These are phyloP conservation scores for Russula foetens DNA, from an alignment of 768 basidiomycete species.

Conservation along the genomic window DNA sequence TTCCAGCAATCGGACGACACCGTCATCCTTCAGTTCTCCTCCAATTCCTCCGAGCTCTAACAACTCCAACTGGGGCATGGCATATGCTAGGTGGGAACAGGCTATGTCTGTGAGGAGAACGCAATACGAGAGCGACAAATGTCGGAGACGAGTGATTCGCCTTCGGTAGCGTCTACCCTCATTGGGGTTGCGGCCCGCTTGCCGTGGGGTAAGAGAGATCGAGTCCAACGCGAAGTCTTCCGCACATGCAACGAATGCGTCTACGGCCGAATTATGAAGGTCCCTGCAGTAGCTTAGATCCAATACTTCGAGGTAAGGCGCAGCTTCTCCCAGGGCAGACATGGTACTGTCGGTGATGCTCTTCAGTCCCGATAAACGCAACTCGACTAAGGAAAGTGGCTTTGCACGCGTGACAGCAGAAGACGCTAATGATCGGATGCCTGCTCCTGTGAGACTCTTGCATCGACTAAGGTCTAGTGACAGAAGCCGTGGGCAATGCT, in stretches of 20 bases:
- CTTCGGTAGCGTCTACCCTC: constrained; percentile 43
- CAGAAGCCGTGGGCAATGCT: constrained; percentile 46
- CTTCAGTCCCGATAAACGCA: constrained; percentile 62
- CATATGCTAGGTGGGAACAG: constrained; percentile 62
- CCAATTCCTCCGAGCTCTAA: constrained; percentile 78
- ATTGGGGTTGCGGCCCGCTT: constrained; percentile 54
- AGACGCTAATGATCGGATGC: constrained; percentile 42
- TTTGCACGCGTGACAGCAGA: constrained; percentile 40
- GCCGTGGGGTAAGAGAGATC: constrained; percentile 47
- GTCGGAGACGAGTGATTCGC: constrained; percentile 60
- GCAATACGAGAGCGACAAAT: constrained; percentile 68
- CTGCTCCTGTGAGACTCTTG: constrained; percentile 53
- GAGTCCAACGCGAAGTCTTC: constrained; percentile 35
- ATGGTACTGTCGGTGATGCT: constrained; percentile 53
- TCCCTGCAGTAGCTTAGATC: constrained; percentile 70
- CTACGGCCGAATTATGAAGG: constrained; percentile 67
- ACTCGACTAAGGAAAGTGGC: constrained; percentile 46
- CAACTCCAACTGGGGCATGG: constrained; percentile 64
- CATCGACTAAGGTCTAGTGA: constrained; percentile 69
- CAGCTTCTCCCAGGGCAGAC: constrained; percentile 54
- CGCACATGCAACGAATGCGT: constrained; percentile 57
- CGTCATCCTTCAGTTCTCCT: constrained; percentile 56
- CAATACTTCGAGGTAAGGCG: constrained; percentile 67
- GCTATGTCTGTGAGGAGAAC: constrained; percentile 63
- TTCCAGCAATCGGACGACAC: constrained; percentile 60